These are phyloP conservation scores for Candida insectorum DNA, from an alignment of 805 yeast species.

Conservation along the genomic window DNA sequence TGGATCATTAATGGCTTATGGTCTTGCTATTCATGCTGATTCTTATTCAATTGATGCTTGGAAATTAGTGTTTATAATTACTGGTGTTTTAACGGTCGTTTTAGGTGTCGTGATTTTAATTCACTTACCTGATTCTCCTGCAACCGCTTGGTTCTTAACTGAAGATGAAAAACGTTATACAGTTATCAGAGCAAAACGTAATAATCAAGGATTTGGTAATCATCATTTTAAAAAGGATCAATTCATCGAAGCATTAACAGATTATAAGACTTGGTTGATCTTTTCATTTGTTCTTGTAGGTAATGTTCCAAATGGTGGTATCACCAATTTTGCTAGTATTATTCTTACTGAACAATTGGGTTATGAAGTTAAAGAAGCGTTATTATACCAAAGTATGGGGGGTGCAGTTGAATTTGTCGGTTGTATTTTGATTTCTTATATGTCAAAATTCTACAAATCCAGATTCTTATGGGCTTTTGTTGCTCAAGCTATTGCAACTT, in stretches of 20 bases:
- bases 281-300: conserved; percentile 21
- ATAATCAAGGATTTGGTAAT: conserved; percentile 45
- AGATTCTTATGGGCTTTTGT: conserved; percentile 24
- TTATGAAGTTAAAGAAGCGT: conserved; percentile 26
- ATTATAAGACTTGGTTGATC: conserved; percentile 34
- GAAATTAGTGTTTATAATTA: conserved; percentile 57
- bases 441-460: conserved; percentile 22
- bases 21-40: conserved; percentile 37
- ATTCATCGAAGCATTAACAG: conserved; percentile 31
- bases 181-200: conserved; percentile 26
- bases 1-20: conserved; percentile 54
- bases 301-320: conserved; percentile 38
- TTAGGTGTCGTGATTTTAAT: conserved; percentile 45
- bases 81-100: conserved; percentile 56
- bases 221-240: conserved; percentile 34
- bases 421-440: conserved; percentile 25
- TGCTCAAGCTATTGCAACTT: conserved; percentile 19
- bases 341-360: conserved; percentile 24
- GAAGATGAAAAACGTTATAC: conserved; percentile 31
- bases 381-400: conserved; percentile 43
- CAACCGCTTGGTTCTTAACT: conserved; percentile 36
- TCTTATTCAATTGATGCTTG: conserved; percentile 48
- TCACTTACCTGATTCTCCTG: conserved; percentile 40
- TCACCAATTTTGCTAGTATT: conserved; percentile 34
- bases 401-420: conserved; percentile 48